Conservation (phyloP, 2,329 filamentous ascomycete genomes). For the Penicillium sp. region DNA sequence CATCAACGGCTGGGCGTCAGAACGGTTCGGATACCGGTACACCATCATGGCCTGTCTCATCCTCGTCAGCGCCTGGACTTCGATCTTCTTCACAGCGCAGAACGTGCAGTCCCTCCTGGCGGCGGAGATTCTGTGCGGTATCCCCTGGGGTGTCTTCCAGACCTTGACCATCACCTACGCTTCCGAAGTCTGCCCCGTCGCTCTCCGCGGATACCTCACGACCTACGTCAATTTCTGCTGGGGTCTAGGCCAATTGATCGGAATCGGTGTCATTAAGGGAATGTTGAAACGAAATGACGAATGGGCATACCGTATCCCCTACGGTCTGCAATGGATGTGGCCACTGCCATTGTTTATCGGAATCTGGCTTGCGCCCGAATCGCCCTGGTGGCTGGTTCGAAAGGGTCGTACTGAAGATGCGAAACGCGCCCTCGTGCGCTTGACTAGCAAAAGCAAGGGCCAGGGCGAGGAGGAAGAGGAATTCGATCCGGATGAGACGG, state of each 20-base stretch:
- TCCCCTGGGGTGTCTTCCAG: conserved; percentile 56
- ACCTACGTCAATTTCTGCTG: conserved; percentile 51
- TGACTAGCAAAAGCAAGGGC: conserved; percentile 50
- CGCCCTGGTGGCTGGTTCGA: conserved; percentile 54
- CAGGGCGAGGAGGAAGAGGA: conserved; percentile 58
- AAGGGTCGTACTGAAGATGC: conserved; percentile 50
- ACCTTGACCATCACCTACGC: conserved; percentile 51
- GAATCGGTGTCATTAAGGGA: conserved; percentile 52
- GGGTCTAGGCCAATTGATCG: conserved; percentile 54
- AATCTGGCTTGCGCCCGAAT: conserved; percentile 52
- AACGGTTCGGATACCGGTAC: conserved; percentile 55
- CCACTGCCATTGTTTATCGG: conserved; percentile 51
- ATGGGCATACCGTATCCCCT: conserved; percentile 56
- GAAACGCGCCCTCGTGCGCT: conserved; percentile 43
- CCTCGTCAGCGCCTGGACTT: conserved; percentile 49
- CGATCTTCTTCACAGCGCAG: conserved; percentile 54
- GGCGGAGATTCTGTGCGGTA: conserved; percentile 53
- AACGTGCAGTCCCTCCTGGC: conserved; percentile 51
- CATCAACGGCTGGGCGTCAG: conserved; percentile 53
- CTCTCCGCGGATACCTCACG: conserved; percentile 47
- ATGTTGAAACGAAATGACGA: conserved; percentile 49
- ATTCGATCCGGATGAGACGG: conserved; percentile 79
- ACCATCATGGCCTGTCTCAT: conserved; percentile 52
- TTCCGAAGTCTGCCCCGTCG: conserved; percentile 50
- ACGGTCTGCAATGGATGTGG: conserved; percentile 57